Percentiles rank a stretch among this genome's conserved stretches.
phyloP scores from a whole-genome alignment of 2,329 filamentous ascomycete genomes.

The Leptographium lundbergii region DNA sequence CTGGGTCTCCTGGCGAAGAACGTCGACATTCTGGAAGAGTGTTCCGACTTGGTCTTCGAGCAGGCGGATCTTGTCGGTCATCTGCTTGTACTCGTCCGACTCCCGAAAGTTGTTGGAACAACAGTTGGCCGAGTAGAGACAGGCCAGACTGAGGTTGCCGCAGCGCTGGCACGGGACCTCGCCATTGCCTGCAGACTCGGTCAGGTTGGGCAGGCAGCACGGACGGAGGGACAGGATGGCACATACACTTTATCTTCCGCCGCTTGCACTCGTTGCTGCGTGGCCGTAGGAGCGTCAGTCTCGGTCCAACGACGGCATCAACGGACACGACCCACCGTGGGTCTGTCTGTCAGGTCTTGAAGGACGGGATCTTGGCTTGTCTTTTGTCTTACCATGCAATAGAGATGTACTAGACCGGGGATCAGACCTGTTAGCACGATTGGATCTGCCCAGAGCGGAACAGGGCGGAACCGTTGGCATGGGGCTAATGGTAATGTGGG shows the following conservation, averaged over 20 bases:
- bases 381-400: constrained; percentile 44
- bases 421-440: not conserved
- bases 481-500: not conserved
- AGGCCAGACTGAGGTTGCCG: constrained; percentile 48
- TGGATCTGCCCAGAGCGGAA: not conserved
- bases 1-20: constrained; percentile 45
- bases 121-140: constrained; percentile 14
- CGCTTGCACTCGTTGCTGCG: constrained; percentile 37
- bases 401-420: constrained; percentile 37
- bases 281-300: not conserved
- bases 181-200: constrained; percentile 36
- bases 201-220: not conserved
- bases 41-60: constrained; percentile 77
- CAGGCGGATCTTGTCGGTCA: constrained; percentile 59
- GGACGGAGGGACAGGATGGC: constrained; percentile 6
- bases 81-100: constrained; percentile 65
- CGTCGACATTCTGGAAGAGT: constrained; percentile 59
- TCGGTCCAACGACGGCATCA: not conserved
- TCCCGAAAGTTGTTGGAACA: constrained; percentile 32
- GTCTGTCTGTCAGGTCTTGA: no score
- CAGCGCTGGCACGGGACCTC: constrained; percentile 56
- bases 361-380: constrained; percentile 4
- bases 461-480: not conserved
- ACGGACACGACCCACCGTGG: not conserved
- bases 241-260: constrained; percentile 25